Base-by-base conservation (phyloP, 805 yeast genomes). In the Pichia californica region DNA sequence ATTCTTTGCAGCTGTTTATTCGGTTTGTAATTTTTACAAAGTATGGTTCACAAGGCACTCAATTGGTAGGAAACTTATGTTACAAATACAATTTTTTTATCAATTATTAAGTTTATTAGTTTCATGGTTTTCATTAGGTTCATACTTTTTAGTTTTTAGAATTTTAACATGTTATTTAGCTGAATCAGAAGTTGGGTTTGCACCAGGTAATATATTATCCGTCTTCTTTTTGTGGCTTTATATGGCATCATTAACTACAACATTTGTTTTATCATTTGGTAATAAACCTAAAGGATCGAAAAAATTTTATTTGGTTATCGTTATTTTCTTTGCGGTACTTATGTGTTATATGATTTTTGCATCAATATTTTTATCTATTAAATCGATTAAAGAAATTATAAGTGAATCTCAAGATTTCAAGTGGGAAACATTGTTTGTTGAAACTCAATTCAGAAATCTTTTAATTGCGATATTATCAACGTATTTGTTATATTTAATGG, bases 251-350 rank as follows among this genome's bases (percentile, higher is more conserved):
- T 66, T 93, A 2, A 82, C 88, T 21, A 78, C 91, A 9, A 87
- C 95, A 6, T 89, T 91, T 65, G 87, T 91, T 32, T 67, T 91
- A 45, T 83, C 96, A 2, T 83, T 91, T 62, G 99, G 99, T 56
- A 91, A 91, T 61, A 81, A 94, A 29, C 98, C 99, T 2, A 77
- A 83, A 51, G 97, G 98, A 25, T 87, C 98, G 0, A 79, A 80
- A 46, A 73, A 68, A 54, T 83, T 88, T 55, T 91, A 93, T 59
- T 61, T 82, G 40, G 71, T 79, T 9, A 83, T 89, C 46, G 86
- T 86, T 26, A 63, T 76, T 14, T 77, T 89, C 55, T 91, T 91
- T 66, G 96, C 97, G 0, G 69, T 88, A 2, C 64, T 91, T 48
- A 89, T 91, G 97, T 78, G 74, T 5, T 89, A 89, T 58, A 81